phyloP scores from a whole-genome alignment of 208 protist species.

The Porcisia deanei region DNA sequence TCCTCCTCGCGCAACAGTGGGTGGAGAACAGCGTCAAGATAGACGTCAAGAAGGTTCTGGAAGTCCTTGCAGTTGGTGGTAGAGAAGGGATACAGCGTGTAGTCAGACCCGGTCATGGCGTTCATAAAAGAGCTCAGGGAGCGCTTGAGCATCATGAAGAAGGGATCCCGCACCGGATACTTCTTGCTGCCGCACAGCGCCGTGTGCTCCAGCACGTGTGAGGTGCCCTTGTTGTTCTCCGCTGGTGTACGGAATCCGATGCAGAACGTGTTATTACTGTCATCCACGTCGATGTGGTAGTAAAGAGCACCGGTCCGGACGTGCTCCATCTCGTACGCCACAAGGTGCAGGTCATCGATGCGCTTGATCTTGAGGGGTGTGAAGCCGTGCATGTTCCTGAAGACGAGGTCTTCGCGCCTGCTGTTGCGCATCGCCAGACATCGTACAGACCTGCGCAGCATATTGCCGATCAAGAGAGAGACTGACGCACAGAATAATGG shows the following conservation, averaged over 20 bases:
- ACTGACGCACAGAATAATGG: background rate
- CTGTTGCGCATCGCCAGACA: conserved; percentile 28
- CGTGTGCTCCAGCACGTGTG: conserved; percentile 98
- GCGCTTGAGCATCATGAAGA: conserved; percentile 92
- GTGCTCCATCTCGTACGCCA: conserved; percentile 81
- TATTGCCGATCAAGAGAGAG: conserved; percentile 2
- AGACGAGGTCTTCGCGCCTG: conserved; percentile 27
- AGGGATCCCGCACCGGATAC: conserved; percentile 94
- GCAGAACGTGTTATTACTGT: conserved; percentile 97
- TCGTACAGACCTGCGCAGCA: conserved; percentile 56
- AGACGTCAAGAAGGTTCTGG: conserved; percentile 92
- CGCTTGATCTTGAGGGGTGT: conserved; percentile 44
- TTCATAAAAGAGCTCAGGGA: conserved; percentile 94
- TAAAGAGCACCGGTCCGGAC: conserved; percentile 70
- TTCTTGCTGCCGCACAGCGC: conserved; percentile 95
- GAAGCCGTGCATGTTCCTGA: conserved; percentile 73
- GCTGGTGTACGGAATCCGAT: conserved; percentile 96
- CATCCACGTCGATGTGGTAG: conserved; percentile 94
- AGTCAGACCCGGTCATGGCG: conserved; percentile 93
- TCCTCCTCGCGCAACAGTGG: conserved; percentile 89
- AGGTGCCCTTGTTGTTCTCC: conserved; percentile 93
- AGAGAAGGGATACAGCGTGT: conserved; percentile 94
- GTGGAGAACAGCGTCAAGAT: conserved; percentile 93
- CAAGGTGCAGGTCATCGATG: conserved; percentile 80
- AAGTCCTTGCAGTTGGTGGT: conserved; percentile 93